Evolutionary conservation across 257 asterid genomes (phyloP).

Genomic region (Catharanthus roseus): DNA sequence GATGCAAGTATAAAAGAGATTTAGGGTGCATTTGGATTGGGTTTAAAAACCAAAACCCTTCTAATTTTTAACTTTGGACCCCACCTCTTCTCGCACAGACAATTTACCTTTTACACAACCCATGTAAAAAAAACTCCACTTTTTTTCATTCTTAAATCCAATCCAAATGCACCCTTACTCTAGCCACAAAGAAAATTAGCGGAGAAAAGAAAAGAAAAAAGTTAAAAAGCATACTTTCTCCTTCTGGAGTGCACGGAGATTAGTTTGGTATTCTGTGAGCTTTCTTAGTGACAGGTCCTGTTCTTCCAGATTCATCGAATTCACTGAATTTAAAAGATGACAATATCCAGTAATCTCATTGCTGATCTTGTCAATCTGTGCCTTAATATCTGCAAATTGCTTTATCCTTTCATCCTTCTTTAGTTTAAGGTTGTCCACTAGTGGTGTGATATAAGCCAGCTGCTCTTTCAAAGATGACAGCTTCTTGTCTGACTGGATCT

Average conservation of each 20-base stretch:
- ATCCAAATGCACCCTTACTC: not conserved
- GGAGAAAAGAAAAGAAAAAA: not conserved
- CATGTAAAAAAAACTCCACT: too few relatives aligned
- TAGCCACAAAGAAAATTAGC: not conserved
- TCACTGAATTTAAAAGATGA: slow-evolving; percentile 32
- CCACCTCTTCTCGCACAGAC: too few relatives aligned
- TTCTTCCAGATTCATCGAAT: slow-evolving; percentile 47
- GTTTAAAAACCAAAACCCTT: too few relatives aligned
- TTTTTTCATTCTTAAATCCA: too few relatives aligned
- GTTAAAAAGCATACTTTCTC: slow-evolving; percentile 69
- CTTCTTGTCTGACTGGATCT: slow-evolving; percentile 54
- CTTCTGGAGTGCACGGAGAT: slow-evolving; percentile 67
- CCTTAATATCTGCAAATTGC: slow-evolving; percentile 68
- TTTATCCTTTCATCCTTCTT: slow-evolving; percentile 73
- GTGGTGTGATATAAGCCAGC: slow-evolving; percentile 60
- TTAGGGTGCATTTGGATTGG: too few relatives aligned
- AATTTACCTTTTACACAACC: too few relatives aligned
- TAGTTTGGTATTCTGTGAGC: slow-evolving; percentile 69
- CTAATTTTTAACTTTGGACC: too few relatives aligned
- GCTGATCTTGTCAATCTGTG: slow-evolving; percentile 75
- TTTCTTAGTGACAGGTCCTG: slow-evolving; percentile 80
- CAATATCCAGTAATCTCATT: slow-evolving; percentile 73
- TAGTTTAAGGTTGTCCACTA: slow-evolving; percentile 66
- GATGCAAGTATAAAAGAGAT: not conserved
- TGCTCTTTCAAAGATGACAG: slow-evolving; percentile 63